Evolutionary conservation across 2,329 filamentous ascomycete species (phyloP).

Genomic region (Purpureocillium takamizusanense): DNA sequence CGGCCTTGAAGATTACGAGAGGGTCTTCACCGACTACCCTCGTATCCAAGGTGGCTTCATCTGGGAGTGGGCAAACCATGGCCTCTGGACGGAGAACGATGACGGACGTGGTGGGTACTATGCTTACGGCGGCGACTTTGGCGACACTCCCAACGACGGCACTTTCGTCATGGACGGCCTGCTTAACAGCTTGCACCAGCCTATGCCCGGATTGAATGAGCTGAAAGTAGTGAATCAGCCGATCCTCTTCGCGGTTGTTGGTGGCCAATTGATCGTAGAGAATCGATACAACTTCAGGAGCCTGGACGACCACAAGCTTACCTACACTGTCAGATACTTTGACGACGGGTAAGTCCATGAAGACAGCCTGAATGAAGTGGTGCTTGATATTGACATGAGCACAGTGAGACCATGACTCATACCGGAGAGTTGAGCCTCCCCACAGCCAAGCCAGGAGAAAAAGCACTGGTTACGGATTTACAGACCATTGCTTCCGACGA

Average conservation of each 20-base stretch:
- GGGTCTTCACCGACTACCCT: conserved; percentile 50
- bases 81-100: conserved; percentile 31
- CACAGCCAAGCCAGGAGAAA: too few relatives aligned
- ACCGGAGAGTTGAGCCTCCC: too few relatives aligned
- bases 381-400: conserved; percentile 12
- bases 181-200: conserved; percentile 41
- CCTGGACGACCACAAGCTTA: conserved; percentile 30
- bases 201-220: conserved; percentile 47
- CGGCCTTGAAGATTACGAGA: conserved; percentile 57
- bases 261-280: conserved; percentile 18
- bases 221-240: conserved; percentile 50
- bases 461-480: too few relatives aligned
- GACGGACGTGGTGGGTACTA: conserved; percentile 30
- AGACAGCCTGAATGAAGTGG: neutral
- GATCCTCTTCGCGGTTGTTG: conserved; percentile 30
- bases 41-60: conserved; percentile 58
- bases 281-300: conserved; percentile 34
- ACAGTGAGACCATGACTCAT: too few relatives aligned
- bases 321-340: conserved; percentile 35
- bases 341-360: conserved; percentile 25
- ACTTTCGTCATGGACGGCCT: conserved; percentile 57
- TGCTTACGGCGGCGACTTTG: conserved; percentile 55
- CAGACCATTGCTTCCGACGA: too few relatives aligned
- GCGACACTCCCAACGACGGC: conserved; percentile 49
- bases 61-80: conserved; percentile 59